phyloP scores from a whole-genome alignment of 208 protist species.

The Lotmaria passim region DNA sequence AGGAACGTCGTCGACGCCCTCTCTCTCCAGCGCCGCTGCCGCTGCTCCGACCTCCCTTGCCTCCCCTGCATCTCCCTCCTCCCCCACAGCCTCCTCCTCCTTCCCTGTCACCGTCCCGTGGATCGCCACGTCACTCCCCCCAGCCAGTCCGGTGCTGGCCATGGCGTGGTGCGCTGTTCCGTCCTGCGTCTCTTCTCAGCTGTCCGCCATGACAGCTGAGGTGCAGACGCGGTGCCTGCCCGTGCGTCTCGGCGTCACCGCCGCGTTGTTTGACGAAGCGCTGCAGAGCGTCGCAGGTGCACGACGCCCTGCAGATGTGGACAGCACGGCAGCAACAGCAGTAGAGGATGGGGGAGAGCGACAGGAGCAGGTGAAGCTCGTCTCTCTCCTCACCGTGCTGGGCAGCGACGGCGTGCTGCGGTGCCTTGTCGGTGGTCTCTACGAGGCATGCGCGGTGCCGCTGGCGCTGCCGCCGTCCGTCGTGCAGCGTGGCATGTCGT shows the following conservation, averaged over 20 bases:
- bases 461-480: constrained; percentile 27
- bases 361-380: neutral
- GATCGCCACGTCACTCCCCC: constrained; percentile 24
- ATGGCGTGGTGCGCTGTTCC: constrained; percentile 37
- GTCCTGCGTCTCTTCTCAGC: constrained; percentile 10
- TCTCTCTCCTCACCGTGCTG: constrained; percentile 57
- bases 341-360: neutral
- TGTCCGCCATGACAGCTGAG: constrained; percentile 14
- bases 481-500: neutral
- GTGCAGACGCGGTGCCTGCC: constrained; percentile 34
- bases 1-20: too few species aligned
- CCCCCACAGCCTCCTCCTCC: neutral
- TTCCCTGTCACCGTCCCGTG: constrained; percentile 11
- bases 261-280: constrained; percentile 32
- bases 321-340: neutral
- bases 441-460: constrained; percentile 45
- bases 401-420: constrained; percentile 53
- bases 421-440: constrained; percentile 64
- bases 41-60: neutral
- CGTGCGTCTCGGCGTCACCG: constrained; percentile 27
- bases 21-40: neutral
- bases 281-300: constrained; percentile 12
- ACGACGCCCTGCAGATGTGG: too few species aligned
- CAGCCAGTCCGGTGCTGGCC: constrained; percentile 19
- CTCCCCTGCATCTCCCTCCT: neutral